Conservation (phyloP, 768 basidiomycete genomes). For the Austroboletus eburneus region DNA sequence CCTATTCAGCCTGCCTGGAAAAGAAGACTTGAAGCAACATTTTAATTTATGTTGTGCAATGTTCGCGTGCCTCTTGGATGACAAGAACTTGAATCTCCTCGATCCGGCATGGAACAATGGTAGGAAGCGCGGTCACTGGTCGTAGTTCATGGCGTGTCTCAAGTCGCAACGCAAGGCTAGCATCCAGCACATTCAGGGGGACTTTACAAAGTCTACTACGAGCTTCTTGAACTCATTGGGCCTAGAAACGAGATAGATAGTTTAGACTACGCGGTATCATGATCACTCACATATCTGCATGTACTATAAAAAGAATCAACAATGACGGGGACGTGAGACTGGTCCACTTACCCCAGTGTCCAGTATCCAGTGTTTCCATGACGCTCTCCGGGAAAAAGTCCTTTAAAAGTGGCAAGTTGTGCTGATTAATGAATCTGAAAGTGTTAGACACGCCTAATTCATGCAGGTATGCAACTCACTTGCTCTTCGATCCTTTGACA, state of each 20-base stretch:
- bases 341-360: constrained; percentile 75
- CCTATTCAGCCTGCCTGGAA: no score
- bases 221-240: constrained; percentile 55
- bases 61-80: no score
- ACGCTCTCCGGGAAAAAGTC: constrained; percentile 70
- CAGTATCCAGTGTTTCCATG: constrained; percentile 63
- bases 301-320: constrained; percentile 45
- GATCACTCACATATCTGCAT: constrained; percentile 61
- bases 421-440: constrained; percentile 66
- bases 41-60: no score
- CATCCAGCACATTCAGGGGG: no score
- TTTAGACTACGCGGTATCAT: not conserved
- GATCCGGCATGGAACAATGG: no score
- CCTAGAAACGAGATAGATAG: constrained; percentile 22
- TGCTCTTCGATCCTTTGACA: constrained; percentile 76
- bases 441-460: constrained; percentile 2
- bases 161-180: no score
- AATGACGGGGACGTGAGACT: not conserved
- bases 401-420: constrained; percentile 57
- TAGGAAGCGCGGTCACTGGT: no score
- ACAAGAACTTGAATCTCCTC: no score
- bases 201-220: constrained; percentile 28
- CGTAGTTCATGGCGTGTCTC: no score
- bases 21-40: no score
- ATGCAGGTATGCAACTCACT: constrained; percentile 37